These are phyloP conservation scores for Stellera chamaejasme DNA, from an alignment of 345 rosid genomes.

Conservation along the genomic window DNA sequence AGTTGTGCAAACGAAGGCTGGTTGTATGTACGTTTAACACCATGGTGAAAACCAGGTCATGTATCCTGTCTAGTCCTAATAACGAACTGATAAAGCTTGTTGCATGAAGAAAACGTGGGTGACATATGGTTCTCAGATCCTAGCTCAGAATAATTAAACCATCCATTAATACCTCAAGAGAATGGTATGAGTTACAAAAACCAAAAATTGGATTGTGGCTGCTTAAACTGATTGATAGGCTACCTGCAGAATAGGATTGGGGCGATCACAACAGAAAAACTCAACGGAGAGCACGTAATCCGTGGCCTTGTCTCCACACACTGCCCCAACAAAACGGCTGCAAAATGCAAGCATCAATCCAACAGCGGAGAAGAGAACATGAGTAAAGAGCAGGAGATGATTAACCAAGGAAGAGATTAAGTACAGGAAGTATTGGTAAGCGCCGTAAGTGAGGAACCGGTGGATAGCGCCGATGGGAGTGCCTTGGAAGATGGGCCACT, in stretches of 20 bases:
- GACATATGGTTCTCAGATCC: too few relatives aligned
- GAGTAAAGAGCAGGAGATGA: background rate
- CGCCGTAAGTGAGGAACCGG: slow-evolving; percentile 76
- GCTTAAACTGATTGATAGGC: background rate
- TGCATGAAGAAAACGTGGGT: too few relatives aligned
- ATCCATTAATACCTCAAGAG: too few relatives aligned
- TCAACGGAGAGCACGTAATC: slow-evolving; percentile 47
- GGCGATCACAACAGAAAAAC: slow-evolving; percentile 70
- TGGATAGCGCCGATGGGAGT: slow-evolving; percentile 72
- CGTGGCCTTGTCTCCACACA: slow-evolving; percentile 58
- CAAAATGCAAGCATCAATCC: slow-evolving; percentile 11
- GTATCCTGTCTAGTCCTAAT: too few relatives aligned
- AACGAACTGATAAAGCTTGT: too few relatives aligned
- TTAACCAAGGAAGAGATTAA: background rate
- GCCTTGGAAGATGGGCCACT: slow-evolving; percentile 85
- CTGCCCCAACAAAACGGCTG: slow-evolving; percentile 52
- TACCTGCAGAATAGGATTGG: slow-evolving; percentile 81
- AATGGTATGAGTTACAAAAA: background rate
- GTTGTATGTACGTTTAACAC: too few relatives aligned
- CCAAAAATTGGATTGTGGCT: background rate
- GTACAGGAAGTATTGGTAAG: slow-evolving; percentile 76
- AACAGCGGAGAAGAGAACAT: background rate
- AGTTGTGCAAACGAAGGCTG: too few relatives aligned
- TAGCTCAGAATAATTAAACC: too few relatives aligned
- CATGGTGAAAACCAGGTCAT: too few relatives aligned